Conservation (phyloP, 371 early-diverging fungal species). For the Fennellomyces sp. region DNA sequence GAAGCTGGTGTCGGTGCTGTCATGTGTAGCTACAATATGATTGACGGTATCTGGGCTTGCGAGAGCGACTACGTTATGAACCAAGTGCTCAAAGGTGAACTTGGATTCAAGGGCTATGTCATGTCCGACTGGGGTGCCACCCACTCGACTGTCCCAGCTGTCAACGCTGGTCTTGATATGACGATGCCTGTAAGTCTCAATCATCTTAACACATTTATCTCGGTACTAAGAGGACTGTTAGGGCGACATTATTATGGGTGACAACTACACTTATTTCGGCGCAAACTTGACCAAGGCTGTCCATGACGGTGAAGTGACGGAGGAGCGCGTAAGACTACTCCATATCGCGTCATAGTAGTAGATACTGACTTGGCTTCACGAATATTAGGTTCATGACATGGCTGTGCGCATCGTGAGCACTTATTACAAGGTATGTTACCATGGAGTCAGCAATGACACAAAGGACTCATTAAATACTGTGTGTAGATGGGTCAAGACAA, state of each 20-base stretch:
- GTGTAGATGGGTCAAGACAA: constrained; percentile 25
- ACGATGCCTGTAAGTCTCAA: constrained; percentile 41
- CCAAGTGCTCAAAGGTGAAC: constrained; percentile 35
- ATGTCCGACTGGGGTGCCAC: constrained; percentile 30
- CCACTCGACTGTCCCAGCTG: constrained; percentile 21
- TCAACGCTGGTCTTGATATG: constrained; percentile 49
- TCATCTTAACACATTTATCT: background rate
- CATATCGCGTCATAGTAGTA: background rate
- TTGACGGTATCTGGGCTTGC: constrained; percentile 42
- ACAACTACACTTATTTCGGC: constrained; percentile 35
- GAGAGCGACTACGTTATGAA: constrained; percentile 37
- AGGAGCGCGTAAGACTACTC: constrained; percentile 19
- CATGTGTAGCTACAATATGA: constrained; percentile 11
- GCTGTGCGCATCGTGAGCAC: constrained; percentile 59
- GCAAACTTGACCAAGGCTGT: constrained; percentile 34
- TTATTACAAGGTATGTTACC: constrained; percentile 40
- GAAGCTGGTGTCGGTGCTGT: constrained; percentile 22
- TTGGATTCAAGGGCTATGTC: constrained; percentile 36
- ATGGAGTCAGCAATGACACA: background rate
- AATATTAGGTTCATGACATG: constrained; percentile 45
- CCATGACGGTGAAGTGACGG: constrained; percentile 20
- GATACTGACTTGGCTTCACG: background rate
- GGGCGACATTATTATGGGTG: constrained; percentile 37
- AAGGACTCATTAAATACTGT: background rate
- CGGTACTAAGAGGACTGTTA: background rate